Evolutionary conservation across 2,329 filamentous ascomycete genomes (phyloP), one percentile per base, ranked within the genome.

Genomic region (Aspergillus quadricinctus): DNA sequence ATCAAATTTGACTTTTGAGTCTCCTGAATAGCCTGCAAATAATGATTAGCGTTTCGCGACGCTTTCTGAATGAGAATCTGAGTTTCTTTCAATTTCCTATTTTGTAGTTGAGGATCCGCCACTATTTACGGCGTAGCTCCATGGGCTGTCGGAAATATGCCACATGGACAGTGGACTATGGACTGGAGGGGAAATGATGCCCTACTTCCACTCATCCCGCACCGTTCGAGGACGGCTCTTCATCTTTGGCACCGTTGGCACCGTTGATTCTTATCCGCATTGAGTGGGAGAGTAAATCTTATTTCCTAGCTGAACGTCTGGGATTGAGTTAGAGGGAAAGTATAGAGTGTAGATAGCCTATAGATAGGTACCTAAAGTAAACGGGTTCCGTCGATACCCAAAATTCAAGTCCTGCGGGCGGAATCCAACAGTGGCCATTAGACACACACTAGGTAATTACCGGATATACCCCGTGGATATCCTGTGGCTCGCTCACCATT

Each of bases 381-480:
- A 41, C 49, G 49, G 53, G 25, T 55, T 17, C 14, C 52, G 53
- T 62, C 55, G 57, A 48, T 64, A 56, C 62, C 61, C 61, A 63
- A 63, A 52, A 49, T 55, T 50, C 43, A 14, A 23, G 23, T 23
- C 23, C 46, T 50, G 53, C 56, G 56, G 54, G 52, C 14, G 31
- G 31, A 17, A 37, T 37, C 31, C 14, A 37, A 41, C 50, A 55
- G 27, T 52, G 41, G 48, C 37, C 46, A 37, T 48, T 50, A 51
- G 53, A 50, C 19, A 25, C 21, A 14, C 48, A 14, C 11, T 7
- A 29, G 25, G 28, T 23, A 54, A 17, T 17, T 35, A 4, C 31
- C 31, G 31, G 14, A 5, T 48, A 28, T 48, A 48, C 46, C 9
- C 23, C 4, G 23, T 37, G 14, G 6, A 17, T 17, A 37, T 17